Evolutionary conservation across 202 grass and related monocot species (phyloP).

Genomic region (Musa balbisiana): DNA sequence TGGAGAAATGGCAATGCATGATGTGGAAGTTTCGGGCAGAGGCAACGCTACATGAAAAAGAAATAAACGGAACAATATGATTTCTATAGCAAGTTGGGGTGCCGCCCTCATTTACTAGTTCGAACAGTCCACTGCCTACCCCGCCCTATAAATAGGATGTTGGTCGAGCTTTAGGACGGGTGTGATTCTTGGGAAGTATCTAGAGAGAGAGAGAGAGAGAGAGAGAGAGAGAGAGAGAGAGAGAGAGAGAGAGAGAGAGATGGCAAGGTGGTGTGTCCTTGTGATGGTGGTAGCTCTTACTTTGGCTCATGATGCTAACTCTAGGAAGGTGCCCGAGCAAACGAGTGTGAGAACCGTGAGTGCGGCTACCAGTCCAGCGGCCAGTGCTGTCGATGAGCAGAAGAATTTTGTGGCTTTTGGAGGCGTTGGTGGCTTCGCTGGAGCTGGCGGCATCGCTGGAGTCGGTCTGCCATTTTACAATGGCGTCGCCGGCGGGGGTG

Average conservation of each 20-base stretch:
- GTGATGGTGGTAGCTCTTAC: constrained; percentile 10
- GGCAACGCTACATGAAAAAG: no score
- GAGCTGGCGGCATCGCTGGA: constrained; percentile 21
- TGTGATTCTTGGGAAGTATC: no score
- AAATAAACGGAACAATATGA: no score
- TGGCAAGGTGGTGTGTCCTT: constrained; percentile 19
- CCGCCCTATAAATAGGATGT: no score
- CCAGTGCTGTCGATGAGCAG: constrained; percentile 10
- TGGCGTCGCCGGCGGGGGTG: constrained; percentile 15
- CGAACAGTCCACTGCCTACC: no score
- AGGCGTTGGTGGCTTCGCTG: constrained; percentile 31
- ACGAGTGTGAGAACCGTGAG: background rate
- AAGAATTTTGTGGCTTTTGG: constrained; percentile 32
- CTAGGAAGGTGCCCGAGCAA: constrained; percentile 10
- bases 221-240: constrained; percentile 10
- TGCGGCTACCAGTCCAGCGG: background rate
- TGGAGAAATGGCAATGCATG: no score
- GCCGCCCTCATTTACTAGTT: no score
- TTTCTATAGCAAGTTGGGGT: no score
- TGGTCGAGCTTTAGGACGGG: no score
- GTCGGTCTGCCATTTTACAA: constrained; percentile 7
- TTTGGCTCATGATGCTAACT: constrained; percentile 11
- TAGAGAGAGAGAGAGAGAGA: constrained; percentile 10
- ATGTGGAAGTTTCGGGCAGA: no score
- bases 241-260: constrained; percentile 13